Evolutionary conservation across 371 early-diverging fungal species (phyloP), one percentile per base, ranked within the genome.

Genomic region (Mucor velutinosus): DNA sequence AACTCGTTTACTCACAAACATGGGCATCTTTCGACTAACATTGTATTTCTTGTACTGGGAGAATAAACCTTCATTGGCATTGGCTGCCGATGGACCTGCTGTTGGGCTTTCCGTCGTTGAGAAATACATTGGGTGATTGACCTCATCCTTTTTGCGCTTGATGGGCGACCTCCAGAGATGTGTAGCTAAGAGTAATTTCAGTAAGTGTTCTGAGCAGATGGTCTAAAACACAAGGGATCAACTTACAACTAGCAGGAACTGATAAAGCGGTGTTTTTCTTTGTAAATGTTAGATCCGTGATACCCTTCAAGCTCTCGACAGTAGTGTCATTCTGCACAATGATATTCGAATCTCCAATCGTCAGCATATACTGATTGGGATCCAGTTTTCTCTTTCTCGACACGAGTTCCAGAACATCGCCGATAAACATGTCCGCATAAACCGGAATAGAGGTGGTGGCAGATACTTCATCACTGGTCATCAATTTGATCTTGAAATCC

Each of bases 401-500:
- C 19, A 96, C 92, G 3, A 85, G 80, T n/a, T 92, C 89, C 55
- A 96, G 88, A 14, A 96, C 92, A 33, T 92, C 92, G 21, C 87
- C 85, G 62, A 98, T 87, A 23, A 91, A 85, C 79, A 90, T 92
- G 65, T 89, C 86, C 2, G 88, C 81, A 56, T 87, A 77, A 11
- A 94, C 88, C 55, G 90, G 91, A 21, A 97, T 89, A 1, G 96
- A 94, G 0, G 96, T 97, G 1, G 95, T 95, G 35, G 94, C 95
- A 21, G 84, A 78, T 11, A 89, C 88, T 58, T 86, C 87, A 43
- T 86, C 84, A 59, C 80, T 77, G 7, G 88, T 87, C 73, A 86
- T 83, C 1, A 89, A 69, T 32, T 82, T 84, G 23, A 90, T 84
- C 12, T 88, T 84, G 64, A 90, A 85, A 64, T 87, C 85, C 53